Percentiles rank a stretch among this genome's conserved stretches.
phyloP scores from a whole-genome alignment of 345 rosid genomes.

The Salix caprea region DNA sequence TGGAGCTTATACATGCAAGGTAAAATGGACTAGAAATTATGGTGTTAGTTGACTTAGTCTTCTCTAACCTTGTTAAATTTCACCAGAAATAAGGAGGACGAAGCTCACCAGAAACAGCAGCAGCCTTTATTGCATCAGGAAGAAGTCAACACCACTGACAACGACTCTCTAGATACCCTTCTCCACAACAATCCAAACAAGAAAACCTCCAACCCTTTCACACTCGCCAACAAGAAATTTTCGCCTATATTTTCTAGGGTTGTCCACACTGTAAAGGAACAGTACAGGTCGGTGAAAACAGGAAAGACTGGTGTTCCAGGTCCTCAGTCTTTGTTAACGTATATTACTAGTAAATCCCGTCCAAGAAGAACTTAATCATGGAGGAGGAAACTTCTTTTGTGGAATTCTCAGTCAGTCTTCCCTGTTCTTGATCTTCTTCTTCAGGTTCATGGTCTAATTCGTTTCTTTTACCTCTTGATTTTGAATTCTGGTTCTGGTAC shows the following conservation, averaged over 20 bases:
- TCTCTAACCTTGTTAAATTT: neutral
- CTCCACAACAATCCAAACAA: slow-evolving; percentile 22
- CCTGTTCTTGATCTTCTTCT: neutral
- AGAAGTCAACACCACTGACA: slow-evolving; percentile 16
- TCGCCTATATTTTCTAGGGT: neutral
- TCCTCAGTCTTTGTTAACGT: neutral
- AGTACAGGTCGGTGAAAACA: slow-evolving; percentile 12
- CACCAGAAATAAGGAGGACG: neutral
- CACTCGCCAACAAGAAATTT: neutral
- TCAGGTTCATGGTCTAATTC: slow-evolving; percentile 21
- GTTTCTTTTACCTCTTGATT: slow-evolving; percentile 5
- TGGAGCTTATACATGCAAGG: no score
- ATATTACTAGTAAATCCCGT: slow-evolving; percentile 9
- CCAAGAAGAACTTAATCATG: slow-evolving; percentile 3
- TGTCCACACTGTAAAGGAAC: neutral
- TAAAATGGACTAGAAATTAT: no score
- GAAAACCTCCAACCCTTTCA: slow-evolving; percentile 13
- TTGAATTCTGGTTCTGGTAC: neutral
- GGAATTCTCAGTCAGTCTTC: slow-evolving; percentile 9
- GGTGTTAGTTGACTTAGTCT: neutral
- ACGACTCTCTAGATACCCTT: slow-evolving; percentile 16
- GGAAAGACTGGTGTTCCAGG: no score
- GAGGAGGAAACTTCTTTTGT: neutral
- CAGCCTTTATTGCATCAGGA: neutral
- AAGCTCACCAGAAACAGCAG: neutral